These are phyloP conservation scores for Metschnikowia dekortorum DNA, from an alignment of 805 yeast genomes.

Conservation along the genomic window DNA sequence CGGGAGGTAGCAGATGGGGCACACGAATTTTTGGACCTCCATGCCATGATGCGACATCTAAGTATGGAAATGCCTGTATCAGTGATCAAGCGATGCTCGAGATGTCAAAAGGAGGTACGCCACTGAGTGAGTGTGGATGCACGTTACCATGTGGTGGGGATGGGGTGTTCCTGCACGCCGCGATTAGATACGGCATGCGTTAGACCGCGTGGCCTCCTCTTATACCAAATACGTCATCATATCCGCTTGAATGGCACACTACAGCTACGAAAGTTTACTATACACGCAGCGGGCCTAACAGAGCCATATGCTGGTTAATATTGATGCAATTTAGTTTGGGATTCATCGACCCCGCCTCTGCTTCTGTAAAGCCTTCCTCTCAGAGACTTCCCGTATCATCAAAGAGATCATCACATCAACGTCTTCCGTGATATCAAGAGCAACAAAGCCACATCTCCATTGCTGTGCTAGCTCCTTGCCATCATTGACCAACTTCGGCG, in stretches of 20 bases:
- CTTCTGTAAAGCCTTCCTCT: constrained; percentile 29
- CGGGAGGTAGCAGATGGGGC: constrained; percentile 16
- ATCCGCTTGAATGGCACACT: too few relatives aligned
- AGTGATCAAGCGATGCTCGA: too few relatives aligned
- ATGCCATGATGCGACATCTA: constrained; percentile 9
- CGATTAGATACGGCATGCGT: constrained; percentile 6
- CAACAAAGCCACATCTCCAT: constrained; percentile 66
- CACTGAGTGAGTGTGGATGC: not conserved
- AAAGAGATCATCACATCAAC: constrained; percentile 57
- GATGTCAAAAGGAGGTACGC: not conserved
- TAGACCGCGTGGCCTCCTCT: not conserved
- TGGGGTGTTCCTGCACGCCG: constrained; percentile 6
- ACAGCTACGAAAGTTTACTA: not conserved
- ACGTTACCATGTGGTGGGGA: not conserved
- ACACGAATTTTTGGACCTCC: not conserved
- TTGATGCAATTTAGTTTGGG: too few relatives aligned
- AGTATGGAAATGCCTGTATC: not conserved
- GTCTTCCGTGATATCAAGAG: constrained; percentile 51
- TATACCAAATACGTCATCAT: not conserved
- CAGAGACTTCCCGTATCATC: constrained; percentile 57
- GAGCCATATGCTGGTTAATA: not conserved
- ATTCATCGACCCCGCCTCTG: constrained; percentile 5
- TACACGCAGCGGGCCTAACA: too few relatives aligned
- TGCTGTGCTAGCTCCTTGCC: constrained; percentile 54
- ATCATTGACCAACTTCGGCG: constrained; percentile 54